phyloP scores from a whole-genome alignment of 1,139 yeast species.

The Geotrichum australiense region DNA sequence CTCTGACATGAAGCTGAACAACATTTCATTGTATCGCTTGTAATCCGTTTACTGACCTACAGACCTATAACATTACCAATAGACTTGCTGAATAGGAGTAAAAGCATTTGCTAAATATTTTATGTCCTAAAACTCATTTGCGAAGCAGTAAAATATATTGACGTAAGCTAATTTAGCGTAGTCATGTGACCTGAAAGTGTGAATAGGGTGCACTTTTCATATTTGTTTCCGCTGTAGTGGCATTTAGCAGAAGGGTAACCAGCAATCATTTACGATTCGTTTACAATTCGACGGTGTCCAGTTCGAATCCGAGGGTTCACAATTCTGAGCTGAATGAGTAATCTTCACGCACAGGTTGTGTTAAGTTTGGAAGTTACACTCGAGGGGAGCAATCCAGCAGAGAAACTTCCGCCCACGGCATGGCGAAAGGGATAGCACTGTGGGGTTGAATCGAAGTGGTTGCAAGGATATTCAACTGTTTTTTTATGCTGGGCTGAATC shows the following conservation, averaged over 20 bases:
- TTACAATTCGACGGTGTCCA: conserved; percentile 29
- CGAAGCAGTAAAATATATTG: too few species aligned
- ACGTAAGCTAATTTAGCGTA: too few species aligned
- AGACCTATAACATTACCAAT: too few species aligned
- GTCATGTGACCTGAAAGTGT: too few species aligned
- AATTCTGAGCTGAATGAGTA: conserved; percentile 29
- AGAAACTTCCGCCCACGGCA: conserved; percentile 30
- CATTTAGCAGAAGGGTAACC: conserved; percentile 28
- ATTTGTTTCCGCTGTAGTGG: conserved; percentile 27
- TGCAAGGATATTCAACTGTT: conserved; percentile 22
- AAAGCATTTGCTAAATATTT: too few species aligned
- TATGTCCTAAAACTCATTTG: too few species aligned
- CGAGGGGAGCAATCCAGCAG: conserved; percentile 37
- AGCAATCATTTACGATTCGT: conserved; percentile 19
- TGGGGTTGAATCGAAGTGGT: conserved; percentile 18
- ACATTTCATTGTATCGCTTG: too few species aligned
- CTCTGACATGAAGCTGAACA: too few species aligned
- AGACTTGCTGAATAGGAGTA: too few species aligned
- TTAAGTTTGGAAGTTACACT: conserved; percentile 28
- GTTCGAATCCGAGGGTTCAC: conserved; percentile 34
- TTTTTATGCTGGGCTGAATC: too few species aligned
- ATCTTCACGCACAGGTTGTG: conserved; percentile 27
- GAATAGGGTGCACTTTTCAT: background rate
- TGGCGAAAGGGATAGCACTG: conserved; percentile 33
- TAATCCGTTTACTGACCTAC: too few species aligned